These are phyloP conservation scores for Malus fusca DNA, from an alignment of 306 rosid genomes.

Conservation along the genomic window DNA sequence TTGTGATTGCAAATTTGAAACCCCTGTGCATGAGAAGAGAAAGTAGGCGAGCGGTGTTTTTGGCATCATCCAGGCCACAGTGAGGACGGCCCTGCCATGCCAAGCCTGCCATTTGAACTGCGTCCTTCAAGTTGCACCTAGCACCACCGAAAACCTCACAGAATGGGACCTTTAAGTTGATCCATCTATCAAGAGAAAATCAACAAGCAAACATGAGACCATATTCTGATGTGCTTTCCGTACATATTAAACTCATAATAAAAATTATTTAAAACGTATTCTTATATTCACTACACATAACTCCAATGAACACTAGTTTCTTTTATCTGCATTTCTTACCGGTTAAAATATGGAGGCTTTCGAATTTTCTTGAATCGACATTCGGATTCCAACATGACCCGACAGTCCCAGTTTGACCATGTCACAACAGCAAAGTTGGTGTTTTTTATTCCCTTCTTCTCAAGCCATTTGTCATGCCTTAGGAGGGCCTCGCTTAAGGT, in stretches of 20 bases:
- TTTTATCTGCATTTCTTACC: constrained; percentile 35
- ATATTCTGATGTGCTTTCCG: neutral
- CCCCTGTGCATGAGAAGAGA: constrained; percentile 71
- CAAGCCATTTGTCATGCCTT: constrained; percentile 96
- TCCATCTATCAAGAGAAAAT: constrained; percentile 56
- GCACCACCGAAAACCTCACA: constrained; percentile 68
- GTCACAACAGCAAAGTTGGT: constrained; percentile 89
- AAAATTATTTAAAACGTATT: neutral
- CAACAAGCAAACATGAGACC: constrained; percentile 9
- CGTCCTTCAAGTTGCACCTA: constrained; percentile 87
- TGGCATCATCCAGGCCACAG: constrained; percentile 92
- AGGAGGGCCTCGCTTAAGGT: constrained; percentile 81
- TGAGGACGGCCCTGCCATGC: constrained; percentile 93
- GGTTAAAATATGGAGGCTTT: constrained; percentile 87
- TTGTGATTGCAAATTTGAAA: constrained; percentile 70
- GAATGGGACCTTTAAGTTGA: constrained; percentile 81
- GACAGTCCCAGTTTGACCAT: constrained; percentile 94
- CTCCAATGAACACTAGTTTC: constrained; percentile 2
- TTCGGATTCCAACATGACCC: constrained; percentile 93
- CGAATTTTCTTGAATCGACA: constrained; percentile 85
- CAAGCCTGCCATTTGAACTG: constrained; percentile 82
- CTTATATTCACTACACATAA: constrained; percentile 9
- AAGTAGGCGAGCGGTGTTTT: constrained; percentile 77
- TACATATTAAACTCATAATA: neutral
- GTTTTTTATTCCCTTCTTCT: constrained; percentile 81